Conservation (phyloP, 306 rosid species). For the Rubus parviflorus region DNA sequence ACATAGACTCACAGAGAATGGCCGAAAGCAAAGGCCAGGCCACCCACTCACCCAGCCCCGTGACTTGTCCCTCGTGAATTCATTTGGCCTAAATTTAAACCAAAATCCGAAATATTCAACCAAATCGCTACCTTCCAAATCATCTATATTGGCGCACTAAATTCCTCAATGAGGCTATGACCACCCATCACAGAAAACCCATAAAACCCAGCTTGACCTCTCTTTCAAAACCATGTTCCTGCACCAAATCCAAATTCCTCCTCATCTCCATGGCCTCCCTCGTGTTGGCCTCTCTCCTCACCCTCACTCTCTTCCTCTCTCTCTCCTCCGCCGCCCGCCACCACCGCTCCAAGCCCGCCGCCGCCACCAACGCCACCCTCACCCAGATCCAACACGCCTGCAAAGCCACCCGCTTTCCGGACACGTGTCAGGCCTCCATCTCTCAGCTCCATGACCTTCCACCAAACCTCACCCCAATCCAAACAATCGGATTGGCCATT, state of each 20-base stretch:
- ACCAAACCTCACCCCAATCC: constrained; percentile 34
- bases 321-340: constrained; percentile 46
- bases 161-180: constrained; percentile 9
- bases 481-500: constrained; percentile 53
- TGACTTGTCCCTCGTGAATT: not conserved
- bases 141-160: not conserved
- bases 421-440: constrained; percentile 49
- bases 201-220: not conserved
- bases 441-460: constrained; percentile 29
- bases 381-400: constrained; percentile 51
- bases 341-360: not conserved
- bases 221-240: not conserved
- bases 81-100: no score
- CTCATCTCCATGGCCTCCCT: constrained; percentile 61
- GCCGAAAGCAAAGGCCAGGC: not conserved
- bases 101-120: not conserved
- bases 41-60: not conserved
- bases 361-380: not conserved
- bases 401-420: constrained; percentile 73
- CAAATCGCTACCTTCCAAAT: constrained; percentile 5
- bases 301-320: constrained; percentile 43
- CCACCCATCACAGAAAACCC: constrained; percentile 13
- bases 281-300: constrained; percentile 37
- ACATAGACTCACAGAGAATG: no score
- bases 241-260: constrained; percentile 34